Percentiles rank a stretch among this genome's conserved stretches.
Evolutionary conservation across 225 moss, liverwort and hornwort genomes (phyloP).

Genomic region (Pseudoscleropodium purum): DNA sequence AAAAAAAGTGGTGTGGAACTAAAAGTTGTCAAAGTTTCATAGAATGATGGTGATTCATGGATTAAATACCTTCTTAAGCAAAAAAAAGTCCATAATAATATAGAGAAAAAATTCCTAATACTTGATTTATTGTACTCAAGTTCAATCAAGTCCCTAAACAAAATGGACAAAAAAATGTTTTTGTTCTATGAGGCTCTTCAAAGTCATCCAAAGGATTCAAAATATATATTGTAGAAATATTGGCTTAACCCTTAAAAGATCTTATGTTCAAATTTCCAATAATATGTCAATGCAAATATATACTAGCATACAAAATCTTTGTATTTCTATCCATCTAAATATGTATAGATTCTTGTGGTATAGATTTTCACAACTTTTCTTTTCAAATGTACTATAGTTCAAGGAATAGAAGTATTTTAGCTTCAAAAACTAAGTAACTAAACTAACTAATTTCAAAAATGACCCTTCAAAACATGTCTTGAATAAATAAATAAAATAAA

Average conservation of each 20-base stretch:
- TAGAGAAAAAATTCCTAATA: neutral
- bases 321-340: neutral
- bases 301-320: rapidly evolving
- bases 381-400: neutral
- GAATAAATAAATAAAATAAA: too few species aligned
- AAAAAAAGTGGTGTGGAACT: neutral
- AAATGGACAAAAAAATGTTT: neutral
- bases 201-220: neutral
- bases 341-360: neutral
- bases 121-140: neutral
- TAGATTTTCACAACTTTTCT: neutral
- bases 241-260: neutral
- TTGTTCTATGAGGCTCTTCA: neutral
- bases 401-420: too few species aligned
- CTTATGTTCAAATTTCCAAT: neutral
- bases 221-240: neutral
- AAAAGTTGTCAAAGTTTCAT: neutral
- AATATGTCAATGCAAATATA: neutral
- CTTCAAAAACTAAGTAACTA: too few species aligned
- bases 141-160: neutral
- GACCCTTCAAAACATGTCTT: too few species aligned
- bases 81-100: neutral
- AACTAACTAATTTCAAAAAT: too few species aligned
- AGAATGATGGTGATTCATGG: neutral
- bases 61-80: neutral